Evolutionary conservation across 306 rosid species (phyloP).

Genomic region (Cicer yamashitae): DNA sequence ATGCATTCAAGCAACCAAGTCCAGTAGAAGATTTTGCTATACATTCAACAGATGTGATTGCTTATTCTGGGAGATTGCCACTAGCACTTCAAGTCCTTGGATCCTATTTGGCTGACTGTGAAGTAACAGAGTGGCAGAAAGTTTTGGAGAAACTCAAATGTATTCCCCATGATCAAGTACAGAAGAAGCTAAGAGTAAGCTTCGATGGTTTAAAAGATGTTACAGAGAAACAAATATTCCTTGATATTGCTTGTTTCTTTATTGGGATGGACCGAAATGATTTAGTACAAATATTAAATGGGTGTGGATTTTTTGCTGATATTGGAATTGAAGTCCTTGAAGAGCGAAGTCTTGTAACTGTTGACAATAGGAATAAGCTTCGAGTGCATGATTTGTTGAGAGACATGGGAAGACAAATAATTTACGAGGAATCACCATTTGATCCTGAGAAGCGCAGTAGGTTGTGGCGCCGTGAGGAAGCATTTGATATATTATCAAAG

Average conservation of each 20-base stretch:
- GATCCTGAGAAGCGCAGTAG: slow-evolving; percentile 20
- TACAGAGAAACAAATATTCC: slow-evolving; percentile 2
- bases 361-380: slow-evolving; percentile 9
- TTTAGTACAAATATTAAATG: neutral
- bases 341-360: neutral
- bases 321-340: slow-evolving; percentile 4
- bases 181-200: neutral
- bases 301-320: neutral
- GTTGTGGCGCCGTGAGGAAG: slow-evolving; percentile 20
- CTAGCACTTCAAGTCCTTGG: slow-evolving; percentile 40
- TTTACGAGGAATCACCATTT: neutral
- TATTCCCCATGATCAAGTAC: slow-evolving; percentile 21
- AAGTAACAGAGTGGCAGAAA: slow-evolving; percentile 2
- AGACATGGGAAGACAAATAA: slow-evolving; percentile 43
- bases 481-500: neutral
- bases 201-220: slow-evolving; percentile 2
- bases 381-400: slow-evolving; percentile 33
- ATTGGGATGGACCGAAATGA: slow-evolving; percentile 11
- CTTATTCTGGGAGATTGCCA: slow-evolving; percentile 23
- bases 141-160: neutral
- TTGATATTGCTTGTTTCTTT: slow-evolving; percentile 14
- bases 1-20: slow-evolving; percentile 8
- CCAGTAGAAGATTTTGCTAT: neutral
- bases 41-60: neutral
- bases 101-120: neutral